A percentile compares a stretch with the other conserved stretches of the same genome.
phyloP scores from a whole-genome alignment of 768 basidiomycete species.

The Sporobolomyces roseus region DNA sequence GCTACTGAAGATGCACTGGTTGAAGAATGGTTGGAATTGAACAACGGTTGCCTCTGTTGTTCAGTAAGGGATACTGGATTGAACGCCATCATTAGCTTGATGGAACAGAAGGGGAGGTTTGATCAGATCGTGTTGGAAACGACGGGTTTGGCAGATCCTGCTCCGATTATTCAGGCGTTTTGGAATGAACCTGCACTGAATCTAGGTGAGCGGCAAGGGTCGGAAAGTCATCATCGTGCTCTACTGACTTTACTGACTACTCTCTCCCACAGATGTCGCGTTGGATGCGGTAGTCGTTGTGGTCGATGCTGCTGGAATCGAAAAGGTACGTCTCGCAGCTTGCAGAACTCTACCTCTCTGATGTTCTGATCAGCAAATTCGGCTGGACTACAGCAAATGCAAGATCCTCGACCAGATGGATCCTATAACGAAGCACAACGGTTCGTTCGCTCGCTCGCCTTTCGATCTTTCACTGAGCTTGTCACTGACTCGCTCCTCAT shows the following conservation, averaged over 20 bases:
- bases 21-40: conserved; percentile 81
- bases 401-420: conserved; percentile 34
- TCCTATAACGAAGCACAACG: conserved; percentile 37
- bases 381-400: conserved; percentile 30
- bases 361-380: not conserved
- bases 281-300: conserved; percentile 39
- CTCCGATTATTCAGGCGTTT: conserved; percentile 42
- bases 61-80: conserved; percentile 91
- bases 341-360: no score
- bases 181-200: conserved; percentile 40
- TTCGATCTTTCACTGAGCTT: not conserved
- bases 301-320: conserved; percentile 35
- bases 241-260: not conserved
- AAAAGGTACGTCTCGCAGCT: conserved; percentile 28
- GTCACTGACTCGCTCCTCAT: not conserved
- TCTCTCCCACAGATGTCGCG: conserved; percentile 13
- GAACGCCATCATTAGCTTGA: conserved; percentile 66
- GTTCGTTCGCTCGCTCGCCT: not conserved
- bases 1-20: conserved; percentile 58
- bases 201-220: conserved; percentile 25
- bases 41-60: conserved; percentile 92
- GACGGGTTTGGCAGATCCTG: conserved; percentile 92
- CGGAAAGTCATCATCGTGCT: not conserved
- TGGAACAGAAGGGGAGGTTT: conserved; percentile 65
- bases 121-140: conserved; percentile 95